Base-by-base conservation (phyloP, 2,329 filamentous ascomycete genomes). In the Stagonosporopsis tanaceti region DNA sequence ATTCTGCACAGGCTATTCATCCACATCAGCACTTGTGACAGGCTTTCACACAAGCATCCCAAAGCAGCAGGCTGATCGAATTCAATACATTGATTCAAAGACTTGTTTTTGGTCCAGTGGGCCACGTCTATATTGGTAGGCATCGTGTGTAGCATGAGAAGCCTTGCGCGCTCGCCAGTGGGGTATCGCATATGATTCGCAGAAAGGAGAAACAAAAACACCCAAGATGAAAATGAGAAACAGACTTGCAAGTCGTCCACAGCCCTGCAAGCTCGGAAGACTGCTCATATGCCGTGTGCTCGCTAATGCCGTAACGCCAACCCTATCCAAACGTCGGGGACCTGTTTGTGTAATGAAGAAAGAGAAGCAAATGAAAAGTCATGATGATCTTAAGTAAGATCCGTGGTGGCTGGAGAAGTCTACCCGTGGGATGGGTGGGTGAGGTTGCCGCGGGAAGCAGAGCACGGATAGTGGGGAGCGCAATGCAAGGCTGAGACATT, bases 91-190 rank as follows among this genome's bases (percentile, higher is more conserved):
- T 40, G 37, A 50, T 52, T 53, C 48, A 50, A 45, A 50, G 50
- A 60, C 34, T 50, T 72, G 64, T 71, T 73, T 71, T 72, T 70
- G 63, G 61, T 59, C 67, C 69, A 68, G 69, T 65, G 59, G 61
- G 63, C 60, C 63, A 68, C 65, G 69, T 62, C 57, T 69, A 64
- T 69, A 63, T 54, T 46, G 50, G 47, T 64, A 66, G 67, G 68
- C 65, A 58, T 61, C 32, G 48, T 61, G 55, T 28, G 63, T 62
- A 69, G 68, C 67, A 62, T 69, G 68, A 69, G 60, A 71, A 72
- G 71, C 70, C 69, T 65, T 65, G 64, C 66, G 71, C 70, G 68
- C 69, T 66, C 60, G 67, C 68, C 60, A 64, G 68, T 65, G 64
- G 68, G 70, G 70, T 73, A 73, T 73, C 68, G 63, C 61, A 47